These are phyloP conservation scores for Ensete ventricosum DNA, from an alignment of 176 grass and related monocot species.

Conservation along the genomic window DNA sequence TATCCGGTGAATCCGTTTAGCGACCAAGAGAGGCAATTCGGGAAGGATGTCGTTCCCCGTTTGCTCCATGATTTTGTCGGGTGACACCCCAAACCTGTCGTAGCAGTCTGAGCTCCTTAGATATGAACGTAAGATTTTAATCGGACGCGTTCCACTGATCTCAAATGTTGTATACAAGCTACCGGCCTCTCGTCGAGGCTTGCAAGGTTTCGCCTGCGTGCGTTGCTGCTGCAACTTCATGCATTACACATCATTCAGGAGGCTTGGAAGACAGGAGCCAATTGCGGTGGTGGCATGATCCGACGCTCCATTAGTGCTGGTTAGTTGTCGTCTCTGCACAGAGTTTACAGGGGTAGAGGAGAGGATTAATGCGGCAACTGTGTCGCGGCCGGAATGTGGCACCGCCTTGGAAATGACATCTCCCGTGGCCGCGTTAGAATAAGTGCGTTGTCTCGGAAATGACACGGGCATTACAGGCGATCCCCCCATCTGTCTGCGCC, in stretches of 20 bases:
- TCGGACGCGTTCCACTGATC: not conserved
- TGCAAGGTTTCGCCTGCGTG: too few relatives aligned
- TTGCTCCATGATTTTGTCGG: constrained; percentile 96
- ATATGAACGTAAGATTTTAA: too few relatives aligned
- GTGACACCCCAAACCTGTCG: constrained; percentile 8
- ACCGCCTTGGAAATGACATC: not conserved
- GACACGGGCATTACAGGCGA: not conserved
- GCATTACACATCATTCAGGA: not conserved
- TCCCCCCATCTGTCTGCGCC: too few relatives aligned
- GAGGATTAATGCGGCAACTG: too few relatives aligned
- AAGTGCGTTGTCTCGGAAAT: not conserved
- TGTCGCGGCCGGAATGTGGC: not conserved
- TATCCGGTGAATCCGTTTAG: constrained; percentile 60
- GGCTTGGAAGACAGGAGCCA: too few relatives aligned
- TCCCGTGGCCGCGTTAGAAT: not conserved
- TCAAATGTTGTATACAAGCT: not conserved
- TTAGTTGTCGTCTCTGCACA: too few relatives aligned
- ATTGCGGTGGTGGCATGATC: too few relatives aligned
- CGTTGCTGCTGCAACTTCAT: too few relatives aligned
- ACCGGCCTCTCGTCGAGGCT: not conserved
- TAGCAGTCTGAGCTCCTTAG: too few relatives aligned
- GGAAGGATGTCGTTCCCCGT: constrained; percentile 68
- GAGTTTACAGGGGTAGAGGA: too few relatives aligned
- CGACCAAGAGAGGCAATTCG: constrained; percentile 69
- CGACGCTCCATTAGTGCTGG: too few relatives aligned